Percentiles rank a stretch among this genome's conserved stretches.
Conservation (phyloP, 202 grass and related monocot species). For the Saccharum hybrid region DNA sequence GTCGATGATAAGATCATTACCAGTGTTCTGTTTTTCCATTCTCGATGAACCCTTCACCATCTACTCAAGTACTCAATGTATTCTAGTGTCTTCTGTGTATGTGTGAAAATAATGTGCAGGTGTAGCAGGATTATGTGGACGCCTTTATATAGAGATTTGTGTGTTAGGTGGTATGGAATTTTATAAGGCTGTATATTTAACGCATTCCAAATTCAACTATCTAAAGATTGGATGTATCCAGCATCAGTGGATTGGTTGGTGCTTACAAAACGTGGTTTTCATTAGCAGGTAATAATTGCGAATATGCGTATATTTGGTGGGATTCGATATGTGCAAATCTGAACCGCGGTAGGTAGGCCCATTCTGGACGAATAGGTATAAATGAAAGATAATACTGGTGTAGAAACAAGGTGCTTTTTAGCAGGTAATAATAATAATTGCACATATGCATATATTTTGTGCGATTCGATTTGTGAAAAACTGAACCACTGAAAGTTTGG, state of each 20-base stretch:
- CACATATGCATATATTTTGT: not conserved
- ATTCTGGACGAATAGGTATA: not conserved
- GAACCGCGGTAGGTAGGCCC: not conserved
- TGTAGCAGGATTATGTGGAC: not conserved
- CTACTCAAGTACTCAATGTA: not conserved
- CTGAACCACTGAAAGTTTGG: not conserved
- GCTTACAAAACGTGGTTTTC: too few species aligned
- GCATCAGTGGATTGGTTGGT: not conserved
- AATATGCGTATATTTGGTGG: too few species aligned
- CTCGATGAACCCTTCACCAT: not conserved
- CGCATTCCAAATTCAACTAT: not conserved
- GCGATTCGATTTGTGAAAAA: not conserved
- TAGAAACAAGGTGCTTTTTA: not conserved
- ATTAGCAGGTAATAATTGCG: too few species aligned
- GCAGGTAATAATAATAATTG: not conserved
- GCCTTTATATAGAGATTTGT: constrained; percentile 25
- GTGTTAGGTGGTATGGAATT: not conserved
- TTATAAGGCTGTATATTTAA: constrained; percentile 12
- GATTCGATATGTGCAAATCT: too few species aligned
- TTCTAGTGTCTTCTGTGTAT: not conserved
- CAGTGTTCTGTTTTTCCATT: constrained; percentile 7
- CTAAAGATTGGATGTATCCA: not conserved
- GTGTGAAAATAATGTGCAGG: not conserved
- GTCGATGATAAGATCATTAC: not conserved
- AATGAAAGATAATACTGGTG: not conserved